Conservation (phyloP, 495 filamentous ascomycete species). For the Sphaerosporella brunnea region DNA sequence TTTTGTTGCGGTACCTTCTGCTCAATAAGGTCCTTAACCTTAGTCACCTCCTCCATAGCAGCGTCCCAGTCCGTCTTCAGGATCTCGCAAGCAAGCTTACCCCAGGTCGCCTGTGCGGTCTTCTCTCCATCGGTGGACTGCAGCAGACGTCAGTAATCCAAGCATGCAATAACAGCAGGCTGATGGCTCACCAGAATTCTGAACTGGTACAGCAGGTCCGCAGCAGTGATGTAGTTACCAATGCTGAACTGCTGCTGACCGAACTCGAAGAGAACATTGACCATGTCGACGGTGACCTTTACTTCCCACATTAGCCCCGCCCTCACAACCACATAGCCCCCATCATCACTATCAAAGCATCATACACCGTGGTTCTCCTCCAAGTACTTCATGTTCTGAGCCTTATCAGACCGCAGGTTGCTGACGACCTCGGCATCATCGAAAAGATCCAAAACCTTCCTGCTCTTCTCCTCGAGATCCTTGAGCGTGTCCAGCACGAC, state of each 20-base stretch:
- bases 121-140: slow-evolving; percentile 89
- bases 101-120: slow-evolving; percentile 86
- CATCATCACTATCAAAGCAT: neutral
- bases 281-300: slow-evolving; percentile 77
- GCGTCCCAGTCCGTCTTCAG: slow-evolving; percentile 82
- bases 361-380: slow-evolving; percentile 78
- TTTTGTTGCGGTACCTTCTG: slow-evolving; percentile 21
- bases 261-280: slow-evolving; percentile 81
- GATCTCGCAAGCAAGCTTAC: slow-evolving; percentile 86
- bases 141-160: slow-evolving; percentile 15
- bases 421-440: slow-evolving; percentile 71
- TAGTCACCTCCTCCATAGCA: slow-evolving; percentile 87
- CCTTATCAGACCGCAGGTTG: slow-evolving; percentile 84
- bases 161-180: neutral
- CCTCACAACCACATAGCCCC: neutral
- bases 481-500: slow-evolving; percentile 68
- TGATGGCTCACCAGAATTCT: slow-evolving; percentile 47
- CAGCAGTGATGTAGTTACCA: slow-evolving; percentile 73
- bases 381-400: slow-evolving; percentile 86
- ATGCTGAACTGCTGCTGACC: slow-evolving; percentile 94
- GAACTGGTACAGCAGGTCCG: slow-evolving; percentile 86
- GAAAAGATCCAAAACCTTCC: slow-evolving; percentile 67
- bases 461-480: slow-evolving; percentile 64
- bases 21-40: slow-evolving; percentile 86
- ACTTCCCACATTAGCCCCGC: slow-evolving; percentile 8